Base-by-base conservation (phyloP, 768 basidiomycete species). In the Hirschioporus abietinus region DNA sequence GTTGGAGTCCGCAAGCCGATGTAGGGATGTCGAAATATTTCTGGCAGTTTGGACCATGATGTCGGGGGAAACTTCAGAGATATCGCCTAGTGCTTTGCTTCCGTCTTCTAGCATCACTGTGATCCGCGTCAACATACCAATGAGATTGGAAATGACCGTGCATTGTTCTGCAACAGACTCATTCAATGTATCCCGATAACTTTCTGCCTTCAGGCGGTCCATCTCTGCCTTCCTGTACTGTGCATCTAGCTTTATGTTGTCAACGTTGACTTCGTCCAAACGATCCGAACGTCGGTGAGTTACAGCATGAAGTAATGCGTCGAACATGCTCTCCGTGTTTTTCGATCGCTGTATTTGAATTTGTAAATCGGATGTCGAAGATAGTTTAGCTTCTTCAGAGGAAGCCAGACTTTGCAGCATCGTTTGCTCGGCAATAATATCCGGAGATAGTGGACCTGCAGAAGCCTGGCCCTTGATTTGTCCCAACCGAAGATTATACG, bases 301-400 rank as follows among this genome's bases (percentile, higher is more conserved):
- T 63, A 89, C 88, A 18, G 92, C 92, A n/a, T 90, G 86, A 73
- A 95, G 84, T 42, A 90, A 92, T 18, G 91, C 93, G 61, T 93
- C 91, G 72, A 95, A 93, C 83, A 95, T 90, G 35, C 89, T 86
- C 68, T 79, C 82, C 4, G 91, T 87, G 73, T 93, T 95, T 66
- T 83, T 82, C 2, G 92, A 89, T 6, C 88, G 86, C 72, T 86
- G 84, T 30, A 92, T 74, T 65, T 87, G 83, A 64, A 78, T 75
- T 67, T 82, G 84, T 58, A 92, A 75, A 0, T 82, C 74, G 8
- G 92, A 91, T 60, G 84, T 81, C 1, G 86, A 74, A 71, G 82
- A 86, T 63, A 89, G 72, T 24, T 81, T 84, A 65, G 87, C 82
- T 74, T 94, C 92, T 74, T 95, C 92, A 0, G 90, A 86, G 7